Percentiles rank a stretch among this genome's conserved stretches.
Evolutionary conservation across 176 grass and related monocot species (phyloP).

Genomic region (Melocanna baccifera): DNA sequence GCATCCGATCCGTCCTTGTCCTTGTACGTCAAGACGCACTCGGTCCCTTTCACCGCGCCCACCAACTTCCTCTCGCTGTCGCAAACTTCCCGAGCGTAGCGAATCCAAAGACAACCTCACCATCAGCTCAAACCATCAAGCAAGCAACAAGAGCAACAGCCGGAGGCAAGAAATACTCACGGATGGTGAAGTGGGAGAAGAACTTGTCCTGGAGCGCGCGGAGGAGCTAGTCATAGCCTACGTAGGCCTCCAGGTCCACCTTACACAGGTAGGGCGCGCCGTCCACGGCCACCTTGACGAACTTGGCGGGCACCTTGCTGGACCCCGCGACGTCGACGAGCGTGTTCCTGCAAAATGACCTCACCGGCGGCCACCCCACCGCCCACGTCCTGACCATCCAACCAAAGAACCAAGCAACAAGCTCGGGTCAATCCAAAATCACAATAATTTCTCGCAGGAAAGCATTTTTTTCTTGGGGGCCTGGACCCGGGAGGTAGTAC

Average conservation of each 20-base stretch:
- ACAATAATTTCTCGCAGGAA: neutral
- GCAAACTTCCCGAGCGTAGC: constrained; percentile 53
- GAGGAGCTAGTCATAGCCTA: constrained; percentile 72
- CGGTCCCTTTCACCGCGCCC: constrained; percentile 76
- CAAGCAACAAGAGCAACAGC: neutral
- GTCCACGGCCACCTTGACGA: no score
- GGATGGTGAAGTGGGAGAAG: constrained; percentile 89
- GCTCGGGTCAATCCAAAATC: neutral
- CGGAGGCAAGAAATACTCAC: no score
- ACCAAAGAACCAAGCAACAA: neutral
- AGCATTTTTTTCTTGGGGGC: neutral
- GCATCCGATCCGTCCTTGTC: constrained; percentile 99
- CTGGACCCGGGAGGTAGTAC: constrained; percentile 36
- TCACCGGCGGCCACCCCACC: constrained; percentile 96
- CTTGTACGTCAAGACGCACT: constrained; percentile 95
- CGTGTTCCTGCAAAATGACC: constrained; percentile 69
- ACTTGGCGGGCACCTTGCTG: no score
- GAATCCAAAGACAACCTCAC: neutral
- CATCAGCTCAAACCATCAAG: neutral
- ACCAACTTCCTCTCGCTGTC: constrained; percentile 74
- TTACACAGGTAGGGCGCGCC: no score
- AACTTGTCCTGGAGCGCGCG: no score
- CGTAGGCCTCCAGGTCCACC: no score
- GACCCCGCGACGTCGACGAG: no score
- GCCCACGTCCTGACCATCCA: constrained; percentile 50